phyloP scores from a whole-genome alignment of 2,329 filamentous ascomycete genomes.

The Calonectria ilicicola region DNA sequence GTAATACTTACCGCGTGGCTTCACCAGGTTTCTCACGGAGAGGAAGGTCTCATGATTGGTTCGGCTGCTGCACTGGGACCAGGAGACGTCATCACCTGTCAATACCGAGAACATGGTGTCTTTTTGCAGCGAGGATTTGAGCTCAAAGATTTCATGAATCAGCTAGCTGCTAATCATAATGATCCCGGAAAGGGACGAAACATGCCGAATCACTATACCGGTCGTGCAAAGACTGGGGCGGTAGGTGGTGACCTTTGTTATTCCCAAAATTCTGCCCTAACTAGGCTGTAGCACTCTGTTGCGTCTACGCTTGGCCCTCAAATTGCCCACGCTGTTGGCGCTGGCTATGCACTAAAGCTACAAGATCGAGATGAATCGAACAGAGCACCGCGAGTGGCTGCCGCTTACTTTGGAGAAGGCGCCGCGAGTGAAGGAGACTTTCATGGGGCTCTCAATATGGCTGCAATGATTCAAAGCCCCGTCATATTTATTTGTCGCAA shows the following conservation, averaged over 20 bases:
- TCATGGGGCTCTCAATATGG: constrained; percentile 86
- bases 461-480: constrained; percentile 81
- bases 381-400: constrained; percentile 72
- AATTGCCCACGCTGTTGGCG: constrained; percentile 83
- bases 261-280: background rate
- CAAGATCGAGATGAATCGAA: constrained; percentile 76
- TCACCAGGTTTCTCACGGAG: constrained; percentile 65
- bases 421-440: constrained; percentile 89
- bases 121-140: constrained; percentile 89
- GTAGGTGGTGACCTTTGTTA: constrained; percentile 54
- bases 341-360: constrained; percentile 84
- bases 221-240: constrained; percentile 81
- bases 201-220: constrained; percentile 90
- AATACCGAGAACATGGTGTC: constrained; percentile 90
- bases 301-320: constrained; percentile 83
- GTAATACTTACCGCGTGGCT: background rate
- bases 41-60: constrained; percentile 89
- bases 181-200: constrained; percentile 84
- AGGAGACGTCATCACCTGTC: constrained; percentile 85
- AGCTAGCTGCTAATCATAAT: constrained; percentile 84
- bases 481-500: constrained; percentile 87
- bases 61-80: constrained; percentile 80
- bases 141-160: constrained; percentile 87
- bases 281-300: constrained; percentile 72
- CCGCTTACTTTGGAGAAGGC: constrained; percentile 87